A percentile compares a stretch with the other conserved stretches of the same genome.
Evolutionary conservation across 1,284 basidiomycete species (phyloP).

Genomic region (Microbotryomycetes sp.): DNA sequence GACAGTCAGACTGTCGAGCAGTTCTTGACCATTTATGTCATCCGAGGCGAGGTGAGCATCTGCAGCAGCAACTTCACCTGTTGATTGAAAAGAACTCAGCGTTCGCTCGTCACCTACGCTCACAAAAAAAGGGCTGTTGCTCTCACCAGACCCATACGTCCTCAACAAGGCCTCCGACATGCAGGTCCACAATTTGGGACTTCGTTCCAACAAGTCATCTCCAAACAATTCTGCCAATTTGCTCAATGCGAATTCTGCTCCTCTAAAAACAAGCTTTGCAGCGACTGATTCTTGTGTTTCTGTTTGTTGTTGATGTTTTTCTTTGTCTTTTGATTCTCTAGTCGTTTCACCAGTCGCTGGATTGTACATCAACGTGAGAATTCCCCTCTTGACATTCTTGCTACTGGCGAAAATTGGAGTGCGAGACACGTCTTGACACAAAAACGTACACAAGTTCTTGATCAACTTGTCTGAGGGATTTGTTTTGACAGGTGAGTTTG

Average conservation of each 20-base stretch:
- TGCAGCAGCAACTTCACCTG: slow-evolving; percentile 39
- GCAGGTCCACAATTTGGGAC: slow-evolving; percentile 91
- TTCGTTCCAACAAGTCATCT: slow-evolving; percentile 59
- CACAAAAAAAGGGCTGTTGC: background rate
- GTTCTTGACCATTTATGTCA: slow-evolving; percentile 64
- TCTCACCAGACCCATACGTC: slow-evolving; percentile 58
- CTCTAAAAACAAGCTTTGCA: slow-evolving; percentile 55
- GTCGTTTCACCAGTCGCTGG: slow-evolving; percentile 42
- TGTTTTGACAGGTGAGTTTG: slow-evolving; percentile 50
- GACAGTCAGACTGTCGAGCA: slow-evolving; percentile 88
- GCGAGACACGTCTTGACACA: slow-evolving; percentile 82
- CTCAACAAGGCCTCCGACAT: slow-evolving; percentile 72
- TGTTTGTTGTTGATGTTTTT: slow-evolving; percentile 28
- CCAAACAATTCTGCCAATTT: slow-evolving; percentile 76
- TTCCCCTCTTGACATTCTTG: slow-evolving; percentile 59
- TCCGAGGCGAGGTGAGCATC: slow-evolving; percentile 45
- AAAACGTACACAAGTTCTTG: slow-evolving; percentile 93
- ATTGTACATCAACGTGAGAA: slow-evolving; percentile 53
- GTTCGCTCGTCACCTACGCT: background rate
- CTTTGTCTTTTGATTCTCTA: slow-evolving; percentile 47
- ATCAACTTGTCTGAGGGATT: slow-evolving; percentile 85
- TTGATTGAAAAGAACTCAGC: background rate
- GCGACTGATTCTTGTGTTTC: slow-evolving; percentile 50
- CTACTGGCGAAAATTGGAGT: slow-evolving; percentile 79
- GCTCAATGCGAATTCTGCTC: slow-evolving; percentile 76